These are phyloP conservation scores for Berkeleyomyces basicola DNA, from an alignment of 2,329 filamentous ascomycete species.

Conservation along the genomic window DNA sequence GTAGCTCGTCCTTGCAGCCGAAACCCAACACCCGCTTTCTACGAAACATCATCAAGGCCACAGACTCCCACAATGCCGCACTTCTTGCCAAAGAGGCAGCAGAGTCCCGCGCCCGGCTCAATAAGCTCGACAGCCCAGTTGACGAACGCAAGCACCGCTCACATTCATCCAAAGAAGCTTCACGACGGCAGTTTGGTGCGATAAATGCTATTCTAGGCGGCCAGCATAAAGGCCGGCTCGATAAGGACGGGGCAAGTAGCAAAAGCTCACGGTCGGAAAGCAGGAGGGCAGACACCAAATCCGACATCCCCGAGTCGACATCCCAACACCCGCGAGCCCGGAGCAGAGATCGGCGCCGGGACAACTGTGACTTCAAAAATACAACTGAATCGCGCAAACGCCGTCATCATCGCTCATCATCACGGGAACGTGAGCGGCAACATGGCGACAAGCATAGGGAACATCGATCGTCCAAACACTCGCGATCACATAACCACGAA, in stretches of 20 bases:
- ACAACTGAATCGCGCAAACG: not conserved
- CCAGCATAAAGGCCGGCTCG: slow-evolving; percentile 7
- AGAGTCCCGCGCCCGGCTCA: slow-evolving; percentile 57
- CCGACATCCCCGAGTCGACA: slow-evolving; percentile 8
- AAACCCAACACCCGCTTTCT: slow-evolving; percentile 89
- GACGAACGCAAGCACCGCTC: slow-evolving; percentile 29
- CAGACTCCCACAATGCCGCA: slow-evolving; percentile 75
- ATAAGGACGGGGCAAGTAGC: slow-evolving; percentile 11
- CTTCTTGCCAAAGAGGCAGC: slow-evolving; percentile 69
- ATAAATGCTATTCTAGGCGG: slow-evolving; percentile 40
- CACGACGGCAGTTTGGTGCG: slow-evolving; percentile 40
- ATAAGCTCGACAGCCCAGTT: slow-evolving; percentile 36
- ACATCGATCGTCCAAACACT: not conserved
- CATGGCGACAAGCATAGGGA: not conserved
- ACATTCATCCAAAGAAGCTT: slow-evolving; percentile 14
- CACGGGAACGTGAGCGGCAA: not conserved
- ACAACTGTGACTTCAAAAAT: not conserved
- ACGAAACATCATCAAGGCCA: slow-evolving; percentile 73
- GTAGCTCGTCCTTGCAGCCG: slow-evolving; percentile 24
- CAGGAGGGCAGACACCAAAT: slow-evolving; percentile 9
- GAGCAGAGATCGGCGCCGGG: not conserved
- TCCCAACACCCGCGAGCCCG: not conserved
- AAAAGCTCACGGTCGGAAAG: slow-evolving; percentile 1
- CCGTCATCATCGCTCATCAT: not conserved
- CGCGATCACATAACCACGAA: not conserved